Base-by-base conservation (phyloP, 1,284 basidiomycete genomes). In the Ustilago crameri region DNA sequence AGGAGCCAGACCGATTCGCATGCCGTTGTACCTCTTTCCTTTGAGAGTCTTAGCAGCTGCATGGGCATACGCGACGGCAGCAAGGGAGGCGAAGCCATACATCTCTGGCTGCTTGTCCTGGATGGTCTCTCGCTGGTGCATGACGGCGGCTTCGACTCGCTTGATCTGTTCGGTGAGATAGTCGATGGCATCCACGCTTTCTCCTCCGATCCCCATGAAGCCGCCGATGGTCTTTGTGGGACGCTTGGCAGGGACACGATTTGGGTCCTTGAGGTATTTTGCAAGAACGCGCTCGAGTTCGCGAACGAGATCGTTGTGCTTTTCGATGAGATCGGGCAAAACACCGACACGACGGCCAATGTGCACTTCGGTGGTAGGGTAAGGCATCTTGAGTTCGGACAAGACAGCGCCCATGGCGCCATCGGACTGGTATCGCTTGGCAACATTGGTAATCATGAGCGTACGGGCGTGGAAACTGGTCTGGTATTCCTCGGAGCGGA, bases 251-350 rank as follows among this genome's bases (percentile, higher is more conserved):
- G 87, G 90, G 38, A 92, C 85, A 75, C 88, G 88, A 9, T 91
- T 91, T 18, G 87, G 89, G 78, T 93, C 91, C 64, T 85, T 85
- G 59, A 95, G 87, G 82, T 95, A 95, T 70, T 88, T 89, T 45
- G 95, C 93, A 15, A 96, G 87, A 27, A 91, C 87, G 42, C 87
- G 85, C 81, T 97, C 94, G 40, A 96, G 88, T 64, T 93, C 89
- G 46, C 89, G 86, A 15, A 97, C 93, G 14, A 91, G 90, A 49
- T 91, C 85, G 84, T 95, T 94, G 85, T 96, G 93, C 70, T 89
- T 90, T 49, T 93, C 89, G 72, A 93, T 90, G 50, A 93, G 85
- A 58, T 91, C 88, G 0, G 92, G 90, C 2, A 93, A 87, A 30
- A 87, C 85, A 24, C 91, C 91, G 22, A 93, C 91, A 55, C 87